Evolutionary conservation across 768 basidiomycete genomes (phyloP).

Genomic region (Trametes maxima): DNA sequence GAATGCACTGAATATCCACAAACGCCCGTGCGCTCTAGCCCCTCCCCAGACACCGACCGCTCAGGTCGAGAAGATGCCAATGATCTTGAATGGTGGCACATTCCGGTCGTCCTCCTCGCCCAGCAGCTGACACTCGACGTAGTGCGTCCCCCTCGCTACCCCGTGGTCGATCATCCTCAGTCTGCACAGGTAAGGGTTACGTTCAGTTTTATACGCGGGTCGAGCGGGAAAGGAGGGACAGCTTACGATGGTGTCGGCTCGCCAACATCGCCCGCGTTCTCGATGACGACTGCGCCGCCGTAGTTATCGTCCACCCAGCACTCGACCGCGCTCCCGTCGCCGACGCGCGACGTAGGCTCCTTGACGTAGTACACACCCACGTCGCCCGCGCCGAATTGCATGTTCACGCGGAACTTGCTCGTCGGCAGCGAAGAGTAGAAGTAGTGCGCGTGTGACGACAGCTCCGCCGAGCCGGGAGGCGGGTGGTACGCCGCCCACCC

Average conservation of each 20-base stretch:
- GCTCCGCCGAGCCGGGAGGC: conserved; percentile 41
- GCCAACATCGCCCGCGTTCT: conserved; percentile 70
- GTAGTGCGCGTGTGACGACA: conserved; percentile 73
- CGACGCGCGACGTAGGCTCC: conserved; percentile 61
- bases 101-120: conserved; percentile 80
- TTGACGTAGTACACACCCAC: conserved; percentile 88
- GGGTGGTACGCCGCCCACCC: conserved; percentile 89
- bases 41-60: neutral
- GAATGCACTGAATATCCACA: neutral
- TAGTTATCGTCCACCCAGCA: conserved; percentile 99
- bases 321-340: conserved; percentile 68
- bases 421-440: conserved; percentile 91
- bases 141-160: conserved; percentile 90
- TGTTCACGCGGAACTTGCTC: conserved; percentile 79
- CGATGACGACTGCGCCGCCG: conserved; percentile 70
- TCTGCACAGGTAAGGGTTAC: conserved; percentile 40
- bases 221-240: conserved; percentile 12
- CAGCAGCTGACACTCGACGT: conserved; percentile 84
- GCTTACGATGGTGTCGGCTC: conserved; percentile 71
- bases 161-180: conserved; percentile 83
- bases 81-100: conserved; percentile 84
- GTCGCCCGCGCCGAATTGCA: conserved; percentile 87
- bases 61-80: conserved; percentile 85
- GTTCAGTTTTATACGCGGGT: conserved; percentile 2
- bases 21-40: neutral